These are phyloP conservation scores for Penicillium atrosanguineum DNA, from an alignment of 495 filamentous ascomycete species.

Conservation along the genomic window DNA sequence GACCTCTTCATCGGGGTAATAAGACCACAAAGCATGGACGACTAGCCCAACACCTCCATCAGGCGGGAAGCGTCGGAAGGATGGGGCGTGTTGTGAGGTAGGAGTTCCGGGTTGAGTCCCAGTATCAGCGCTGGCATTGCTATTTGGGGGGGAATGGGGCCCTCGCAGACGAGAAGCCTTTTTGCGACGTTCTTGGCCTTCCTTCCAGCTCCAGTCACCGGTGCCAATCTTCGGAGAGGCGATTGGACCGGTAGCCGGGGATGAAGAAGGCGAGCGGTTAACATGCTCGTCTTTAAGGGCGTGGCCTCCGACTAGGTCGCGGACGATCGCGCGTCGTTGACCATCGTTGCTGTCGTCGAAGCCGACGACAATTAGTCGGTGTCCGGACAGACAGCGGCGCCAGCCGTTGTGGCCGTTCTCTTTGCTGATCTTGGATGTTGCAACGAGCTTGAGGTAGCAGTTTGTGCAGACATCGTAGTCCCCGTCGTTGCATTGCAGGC, in stretches of 20 bases:
- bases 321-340: constrained; percentile 56
- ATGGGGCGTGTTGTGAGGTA: constrained; percentile 6
- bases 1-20: constrained; percentile 61
- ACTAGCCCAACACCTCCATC: constrained; percentile 64
- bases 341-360: constrained; percentile 61
- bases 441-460: constrained; percentile 69
- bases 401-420: constrained; percentile 79
- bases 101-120: constrained; percentile 8
- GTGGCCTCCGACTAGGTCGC: constrained; percentile 72
- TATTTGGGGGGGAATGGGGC: constrained; percentile 1
- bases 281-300: constrained; percentile 55
- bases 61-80: constrained; percentile 57
- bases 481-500: constrained; percentile 63
- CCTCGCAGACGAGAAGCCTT: constrained; percentile 44
- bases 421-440: constrained; percentile 56
- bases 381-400: constrained; percentile 74
- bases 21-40: constrained; percentile 67
- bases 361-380: constrained; percentile 78
- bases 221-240: constrained; percentile 28
- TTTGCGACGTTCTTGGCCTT: constrained; percentile 45
- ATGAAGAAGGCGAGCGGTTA: constrained; percentile 19
- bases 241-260: constrained; percentile 11
- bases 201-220: constrained; percentile 52
- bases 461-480: constrained; percentile 79
- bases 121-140: constrained; percentile 14